Evolutionary conservation across 75 land plant species (phyloP), one percentile per base, ranked within the genome.

Genomic region (Azolla pinnata): DNA sequence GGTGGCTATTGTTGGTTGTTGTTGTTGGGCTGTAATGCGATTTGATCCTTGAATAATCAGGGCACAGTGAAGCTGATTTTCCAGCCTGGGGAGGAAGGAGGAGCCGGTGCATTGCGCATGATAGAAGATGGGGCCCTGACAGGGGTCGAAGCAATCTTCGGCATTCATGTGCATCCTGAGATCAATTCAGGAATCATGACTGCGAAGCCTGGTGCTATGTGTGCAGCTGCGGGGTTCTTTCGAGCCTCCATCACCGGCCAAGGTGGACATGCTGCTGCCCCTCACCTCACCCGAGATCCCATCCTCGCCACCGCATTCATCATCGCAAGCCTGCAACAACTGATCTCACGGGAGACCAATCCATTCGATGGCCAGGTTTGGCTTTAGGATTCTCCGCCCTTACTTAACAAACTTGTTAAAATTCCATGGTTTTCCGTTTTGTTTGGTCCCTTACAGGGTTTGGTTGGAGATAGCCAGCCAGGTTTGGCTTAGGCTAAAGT

Each of bases 61-160:
- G 92, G 92, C 14, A 87, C 92, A 7, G 85, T 87, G 31, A 81
- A 75, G 54, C 82, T 87, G 35, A 73, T 87, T 7, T 87, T 87
- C 40, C 91, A 87, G 71, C 91, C 88, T 12, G 91, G 35, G 38
- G 90, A 87, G 58, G 91, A 87, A 58, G 82, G 80, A 7, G 24
- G 56, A 31, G 85, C 45, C 21, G 92, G 92, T 23, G 92, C 88
- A 0, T 63, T 64, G 44, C 67, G 70, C 42, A 69, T 84, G 75
- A 7, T 84, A 14, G 55, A 84, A 33, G 92, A 84, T 30, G 92
- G 88, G 18, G 82, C 65, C 35, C 65, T 87, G 33, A 74, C 67
- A 21, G 71, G 72, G 7, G 54, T 67, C 0, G 59, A 76, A 32
- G 92, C 70, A 31, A 87, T 87, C 1, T 81, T 84, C 59, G 88